Conservation (phyloP, 768 basidiomycete species). For the Zangia roseola region DNA sequence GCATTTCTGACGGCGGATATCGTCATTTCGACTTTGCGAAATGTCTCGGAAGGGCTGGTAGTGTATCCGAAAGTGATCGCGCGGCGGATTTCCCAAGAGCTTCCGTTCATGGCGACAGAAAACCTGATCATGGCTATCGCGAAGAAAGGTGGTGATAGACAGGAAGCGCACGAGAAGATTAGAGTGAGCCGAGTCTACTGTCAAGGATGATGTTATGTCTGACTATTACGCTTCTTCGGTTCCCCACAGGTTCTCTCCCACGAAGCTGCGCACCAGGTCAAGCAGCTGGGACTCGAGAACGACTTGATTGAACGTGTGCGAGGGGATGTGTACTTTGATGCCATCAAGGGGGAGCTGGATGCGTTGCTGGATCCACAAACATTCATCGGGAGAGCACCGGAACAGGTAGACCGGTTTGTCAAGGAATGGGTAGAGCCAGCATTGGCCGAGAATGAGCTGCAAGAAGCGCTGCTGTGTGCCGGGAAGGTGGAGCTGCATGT, state of each 20-base stretch:
- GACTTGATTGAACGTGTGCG: constrained; percentile 90
- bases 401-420: constrained; percentile 91
- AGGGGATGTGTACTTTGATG: constrained; percentile 82
- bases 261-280: constrained; percentile 92
- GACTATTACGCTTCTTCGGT: constrained; percentile 3
- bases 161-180: constrained; percentile 96
- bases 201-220: constrained; percentile 16
- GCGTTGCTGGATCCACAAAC: constrained; percentile 77
- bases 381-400: constrained; percentile 91
- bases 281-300: constrained; percentile 91
- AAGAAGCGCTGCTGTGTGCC: constrained; percentile 49
- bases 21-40: constrained; percentile 91
- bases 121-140: constrained; percentile 99
- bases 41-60: constrained; percentile 98
- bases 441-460: constrained; percentile 55
- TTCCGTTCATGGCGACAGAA: constrained; percentile 99
- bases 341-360: constrained; percentile 80
- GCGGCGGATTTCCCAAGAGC: constrained; percentile 87
- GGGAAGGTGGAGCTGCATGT: constrained; percentile 64
- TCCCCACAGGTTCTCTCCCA: constrained; percentile 78
- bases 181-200: constrained; percentile 48
- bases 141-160: constrained; percentile 90
- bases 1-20: constrained; percentile 98
- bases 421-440: constrained; percentile 87
- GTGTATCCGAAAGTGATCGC: constrained; percentile 97